Base-by-base conservation (phyloP, 192 early-diverging fungal genomes). In the Mortierella hygrophila region DNA sequence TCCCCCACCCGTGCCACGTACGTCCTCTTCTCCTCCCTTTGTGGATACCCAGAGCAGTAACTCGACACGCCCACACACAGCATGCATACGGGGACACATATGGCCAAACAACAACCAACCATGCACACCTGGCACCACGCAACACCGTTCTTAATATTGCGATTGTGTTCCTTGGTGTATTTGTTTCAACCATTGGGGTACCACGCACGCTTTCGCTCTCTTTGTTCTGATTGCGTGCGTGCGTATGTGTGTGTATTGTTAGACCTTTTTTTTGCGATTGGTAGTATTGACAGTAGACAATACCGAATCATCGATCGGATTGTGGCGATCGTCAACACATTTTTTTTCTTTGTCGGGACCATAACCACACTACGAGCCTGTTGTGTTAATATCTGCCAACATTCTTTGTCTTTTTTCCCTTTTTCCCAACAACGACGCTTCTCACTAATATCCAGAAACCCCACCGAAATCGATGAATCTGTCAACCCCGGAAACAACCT, bases 401-500 rank as follows among this genome's bases (percentile, higher is more conserved):
- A 20, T 46, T 60, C 26, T 16, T 47, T 77, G 47, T 70, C 52
- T 72, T 71, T 79, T 72, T 54, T 55, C 2, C 2, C 38, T 20
- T 76, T 26, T 63, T 76, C 23, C 41, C 57, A 40, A 40, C 76
- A 15, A 41, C 77, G 70, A 55, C 82, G 13, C n/a, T 8, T 26
- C 9, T 65, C 26, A 3, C 11, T 26, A 4, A 15, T 65, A 74
- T 52, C 73, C 83, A 82, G 79, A 72, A 80, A 69, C 71, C 44
- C 68, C 52, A 74, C 52, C 46, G 78, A 76, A 18, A 57, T 74
- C 41, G 89, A 89, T 76, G 80, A 88, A 41, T 88, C 88, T 76
- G 76, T 82, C 46, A 94, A 94, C 81, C 92, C 92, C 68, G 93
- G 93, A 42, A 91, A 93, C 80, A 96, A 96, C 85, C 89, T 97